A percentile compares a stretch with the other conserved stretches of the same genome.
Conservation (phyloP, 2,329 filamentous ascomycete genomes). For the Sporothrix phasma region DNA sequence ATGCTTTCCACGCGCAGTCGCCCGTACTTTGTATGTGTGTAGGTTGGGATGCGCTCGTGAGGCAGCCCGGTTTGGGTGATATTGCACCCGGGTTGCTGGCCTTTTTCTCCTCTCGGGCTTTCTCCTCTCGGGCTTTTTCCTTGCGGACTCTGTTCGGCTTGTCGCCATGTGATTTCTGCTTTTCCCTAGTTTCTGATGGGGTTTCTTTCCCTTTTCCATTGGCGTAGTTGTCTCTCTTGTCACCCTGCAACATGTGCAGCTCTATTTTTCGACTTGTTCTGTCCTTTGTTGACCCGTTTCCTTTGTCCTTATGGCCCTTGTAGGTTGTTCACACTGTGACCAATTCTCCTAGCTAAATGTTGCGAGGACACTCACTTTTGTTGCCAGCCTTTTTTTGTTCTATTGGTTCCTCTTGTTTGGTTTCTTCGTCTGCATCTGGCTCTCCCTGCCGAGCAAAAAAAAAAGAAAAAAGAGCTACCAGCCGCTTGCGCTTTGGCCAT, state of each 20-base stretch:
- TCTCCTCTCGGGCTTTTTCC: no score
- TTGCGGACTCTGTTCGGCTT: neutral
- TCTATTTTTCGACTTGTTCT: neutral
- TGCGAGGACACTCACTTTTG: no score
- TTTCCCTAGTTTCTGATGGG: neutral
- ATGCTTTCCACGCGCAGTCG: neutral
- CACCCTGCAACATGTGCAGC: neutral
- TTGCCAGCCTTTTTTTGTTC: neutral
- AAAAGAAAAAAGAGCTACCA: no score
- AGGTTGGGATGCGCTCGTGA: neutral
- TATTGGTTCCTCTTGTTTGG: neutral
- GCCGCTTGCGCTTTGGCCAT: neutral
- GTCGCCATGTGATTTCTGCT: neutral
- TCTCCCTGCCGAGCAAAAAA: no score
- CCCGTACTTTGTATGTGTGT: neutral
- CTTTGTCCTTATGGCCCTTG: neutral
- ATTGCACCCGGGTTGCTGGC: neutral
- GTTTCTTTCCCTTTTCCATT: neutral
- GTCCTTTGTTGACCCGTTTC: neutral
- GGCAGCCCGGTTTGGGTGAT: neutral
- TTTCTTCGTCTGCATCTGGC: neutral
- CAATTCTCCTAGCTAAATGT: neutral
- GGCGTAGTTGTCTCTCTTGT: neutral
- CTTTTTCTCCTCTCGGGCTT: neutral
- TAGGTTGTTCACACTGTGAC: neutral